Base-by-base conservation (phyloP, 768 basidiomycete genomes). In the Amanita rimosa region DNA sequence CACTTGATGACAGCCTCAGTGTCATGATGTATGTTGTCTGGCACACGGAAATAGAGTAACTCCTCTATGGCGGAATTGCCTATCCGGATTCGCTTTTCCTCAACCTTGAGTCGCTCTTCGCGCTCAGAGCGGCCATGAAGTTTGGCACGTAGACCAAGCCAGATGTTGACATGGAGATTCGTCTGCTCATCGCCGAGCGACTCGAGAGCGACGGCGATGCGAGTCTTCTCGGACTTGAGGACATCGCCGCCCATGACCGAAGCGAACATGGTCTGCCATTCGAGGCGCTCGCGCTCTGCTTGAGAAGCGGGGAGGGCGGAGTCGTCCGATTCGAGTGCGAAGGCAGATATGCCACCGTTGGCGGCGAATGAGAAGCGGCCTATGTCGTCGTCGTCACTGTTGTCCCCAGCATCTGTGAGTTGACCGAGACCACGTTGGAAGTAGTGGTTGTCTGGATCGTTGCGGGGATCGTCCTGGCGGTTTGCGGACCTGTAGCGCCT, bases 221-320 rank as follows among this genome's bases (percentile, higher is more conserved):
- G 80, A 21, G 86, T 87, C 67, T 92, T 96, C 68, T 98, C 96
- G 0, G 90, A 86, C 62, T 85, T 90, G 54, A 99, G 78, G 9
- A 99, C 92, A 58, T 98, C 94, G 8, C 96, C 94, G 26, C 80
- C 79, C 40, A 99, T 74, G 21, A 98, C 95, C 26, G 93, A 95
- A 10, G 89, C 79, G 27, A 98, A 78, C 81, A 97, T 85, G 14
- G 85, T 85, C 64, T 94, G 92, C 96, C 96, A 98, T 64, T 96
- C 93, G 42, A 94, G 64, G 22, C 94, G 74, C 57, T 92, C 87
- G 53, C 78, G 74, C 59, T 91, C 85, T 57, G 86, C 79, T 46
- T 73, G 69, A 1, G 85, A 83, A 36, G 79, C 76, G 21, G 85
- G 81, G 50, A 81, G 74, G 44, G 76, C 73, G 9, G 48, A 49